Percentiles rank a stretch among this genome's conserved stretches.
Evolutionary conservation across 2,329 filamentous ascomycete genomes (phyloP).

Genomic region (Aspergillus ruber): DNA sequence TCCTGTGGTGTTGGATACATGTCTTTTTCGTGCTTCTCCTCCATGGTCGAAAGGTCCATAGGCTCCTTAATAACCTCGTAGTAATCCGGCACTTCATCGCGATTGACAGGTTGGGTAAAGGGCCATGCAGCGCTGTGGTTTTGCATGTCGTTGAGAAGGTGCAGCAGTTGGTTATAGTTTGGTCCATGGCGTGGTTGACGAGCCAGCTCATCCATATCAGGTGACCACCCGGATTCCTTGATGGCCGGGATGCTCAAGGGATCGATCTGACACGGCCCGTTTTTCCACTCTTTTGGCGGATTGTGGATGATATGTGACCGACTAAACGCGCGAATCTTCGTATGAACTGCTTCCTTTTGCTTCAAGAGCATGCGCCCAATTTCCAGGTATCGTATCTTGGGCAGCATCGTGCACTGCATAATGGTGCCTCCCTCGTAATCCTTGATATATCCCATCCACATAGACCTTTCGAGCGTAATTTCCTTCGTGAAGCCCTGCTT

Average conservation of each 20-base stretch:
- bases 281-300: slow-evolving; percentile 80
- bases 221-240: slow-evolving; percentile 86
- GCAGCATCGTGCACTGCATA: slow-evolving; percentile 98
- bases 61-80: slow-evolving; percentile 97
- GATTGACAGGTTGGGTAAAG: slow-evolving; percentile 87
- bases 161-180: slow-evolving; percentile 89
- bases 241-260: slow-evolving; percentile 83
- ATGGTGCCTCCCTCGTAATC: slow-evolving; percentile 98
- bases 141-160: slow-evolving; percentile 89
- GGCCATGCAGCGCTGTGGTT: slow-evolving; percentile 93
- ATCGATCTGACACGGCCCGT: slow-evolving; percentile 67
- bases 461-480: slow-evolving; percentile 79
- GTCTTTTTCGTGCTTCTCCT: slow-evolving; percentile 88
- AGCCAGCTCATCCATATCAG: slow-evolving; percentile 94
- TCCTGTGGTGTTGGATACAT: slow-evolving; percentile 87
- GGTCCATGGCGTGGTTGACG: slow-evolving; percentile 92
- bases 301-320: slow-evolving; percentile 81
- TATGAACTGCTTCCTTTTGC: slow-evolving; percentile 90
- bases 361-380: slow-evolving; percentile 89
- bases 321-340: slow-evolving; percentile 87
- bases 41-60: slow-evolving; percentile 96
- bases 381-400: slow-evolving; percentile 89
- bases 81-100: slow-evolving; percentile 96
- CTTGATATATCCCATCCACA: slow-evolving; percentile 99
- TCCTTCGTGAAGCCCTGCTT: slow-evolving; percentile 99